Conservation (phyloP, 208 protist species). For the Trypanosoma theileri region DNA sequence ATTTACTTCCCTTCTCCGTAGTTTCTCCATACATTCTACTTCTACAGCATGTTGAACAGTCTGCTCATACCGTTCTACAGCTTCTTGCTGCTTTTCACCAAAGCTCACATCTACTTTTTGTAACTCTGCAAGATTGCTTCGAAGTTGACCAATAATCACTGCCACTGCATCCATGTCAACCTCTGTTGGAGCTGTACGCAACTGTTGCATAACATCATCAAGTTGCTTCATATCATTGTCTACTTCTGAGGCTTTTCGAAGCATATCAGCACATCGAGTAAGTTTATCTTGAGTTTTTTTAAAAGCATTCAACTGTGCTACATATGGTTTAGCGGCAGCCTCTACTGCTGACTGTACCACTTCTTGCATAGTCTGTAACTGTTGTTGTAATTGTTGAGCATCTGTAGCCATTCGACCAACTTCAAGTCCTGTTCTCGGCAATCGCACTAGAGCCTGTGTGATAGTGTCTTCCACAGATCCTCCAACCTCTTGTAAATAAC, state of each 20-base stretch:
- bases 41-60: constrained; percentile 59
- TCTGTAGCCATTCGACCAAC: constrained; percentile 66
- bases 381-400: constrained; percentile 43
- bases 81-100: constrained; percentile 51
- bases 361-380: constrained; percentile 44
- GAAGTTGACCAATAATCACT: constrained; percentile 29
- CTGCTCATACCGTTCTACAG: constrained; percentile 58
- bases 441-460: constrained; percentile 58
- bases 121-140: constrained; percentile 50
- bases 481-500: constrained; percentile 53
- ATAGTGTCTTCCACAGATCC: constrained; percentile 62
- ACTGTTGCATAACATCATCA: constrained; percentile 42
- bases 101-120: constrained; percentile 52
- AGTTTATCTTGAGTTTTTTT: constrained; percentile 53
- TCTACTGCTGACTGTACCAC: constrained; percentile 35
- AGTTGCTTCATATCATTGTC: constrained; percentile 48
- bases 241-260: constrained; percentile 48
- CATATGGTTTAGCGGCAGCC: constrained; percentile 22
- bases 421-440: constrained; percentile 70
- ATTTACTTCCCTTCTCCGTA: constrained; percentile 42
- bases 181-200: constrained; percentile 22
- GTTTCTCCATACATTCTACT: constrained; percentile 50
- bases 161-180: constrained; percentile 33
- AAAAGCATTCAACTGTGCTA: constrained; percentile 33
- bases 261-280: constrained; percentile 40